Percentiles rank a stretch among this genome's conserved stretches.
Conservation (phyloP, 2,329 filamentous ascomycete species). For the Colletotrichum liaoningense region DNA sequence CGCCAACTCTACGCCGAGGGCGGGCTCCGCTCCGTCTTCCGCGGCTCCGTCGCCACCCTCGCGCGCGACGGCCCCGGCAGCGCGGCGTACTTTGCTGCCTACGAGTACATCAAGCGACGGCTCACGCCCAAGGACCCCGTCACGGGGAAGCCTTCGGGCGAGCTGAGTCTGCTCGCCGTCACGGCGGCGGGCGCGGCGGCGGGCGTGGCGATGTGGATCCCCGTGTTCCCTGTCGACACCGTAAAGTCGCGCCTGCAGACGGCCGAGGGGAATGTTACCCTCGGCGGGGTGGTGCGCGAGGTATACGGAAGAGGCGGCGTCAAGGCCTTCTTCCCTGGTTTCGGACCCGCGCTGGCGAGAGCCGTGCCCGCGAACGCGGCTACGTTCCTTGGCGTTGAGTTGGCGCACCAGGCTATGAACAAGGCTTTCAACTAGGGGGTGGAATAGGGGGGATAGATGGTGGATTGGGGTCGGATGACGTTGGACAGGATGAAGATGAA, state of each 20-base stretch:
- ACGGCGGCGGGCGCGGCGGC: slow-evolving; percentile 89
- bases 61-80: slow-evolving; percentile 93
- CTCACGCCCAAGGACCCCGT: slow-evolving; percentile 85
- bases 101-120: slow-evolving; percentile 92
- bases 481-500: no score
- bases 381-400: slow-evolving; percentile 88
- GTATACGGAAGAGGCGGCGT: slow-evolving; percentile 87
- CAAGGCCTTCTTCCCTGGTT: slow-evolving; percentile 96
- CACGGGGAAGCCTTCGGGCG: slow-evolving; percentile 77
- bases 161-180: slow-evolving; percentile 84
- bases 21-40: slow-evolving; percentile 91
- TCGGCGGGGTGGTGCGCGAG: slow-evolving; percentile 82
- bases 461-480: no score
- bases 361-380: slow-evolving; percentile 97
- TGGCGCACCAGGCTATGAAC: slow-evolving; percentile 86
- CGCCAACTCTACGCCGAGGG: slow-evolving; percentile 93
- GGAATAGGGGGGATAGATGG: background rate
- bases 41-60: slow-evolving; percentile 89
- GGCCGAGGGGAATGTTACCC: slow-evolving; percentile 84
- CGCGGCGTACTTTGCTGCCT: slow-evolving; percentile 96
- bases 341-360: slow-evolving; percentile 90
- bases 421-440: slow-evolving; percentile 69
- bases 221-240: slow-evolving; percentile 97
- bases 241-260: slow-evolving; percentile 96
- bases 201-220: slow-evolving; percentile 98